Percentiles rank a stretch among this genome's conserved stretches.
These are phyloP conservation scores for Peniophora sp. DNA, from an alignment of 1,284 basidiomycete genomes.

Conservation along the genomic window DNA sequence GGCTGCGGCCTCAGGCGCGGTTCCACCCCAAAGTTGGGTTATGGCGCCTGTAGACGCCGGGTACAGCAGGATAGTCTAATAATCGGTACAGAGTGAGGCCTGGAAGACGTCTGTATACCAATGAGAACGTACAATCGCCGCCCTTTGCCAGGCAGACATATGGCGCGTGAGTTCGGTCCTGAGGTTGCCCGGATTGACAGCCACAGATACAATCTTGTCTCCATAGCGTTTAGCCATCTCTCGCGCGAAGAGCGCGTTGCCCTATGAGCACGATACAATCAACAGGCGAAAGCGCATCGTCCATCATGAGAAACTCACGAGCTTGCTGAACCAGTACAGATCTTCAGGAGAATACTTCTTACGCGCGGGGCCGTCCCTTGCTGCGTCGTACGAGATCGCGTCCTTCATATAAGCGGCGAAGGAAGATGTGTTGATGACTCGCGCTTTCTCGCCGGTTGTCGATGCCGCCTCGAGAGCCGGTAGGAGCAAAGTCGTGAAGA, in stretches of 20 bases:
- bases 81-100: background rate
- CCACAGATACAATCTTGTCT: conserved; percentile 11
- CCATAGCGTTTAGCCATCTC: conserved; percentile 19
- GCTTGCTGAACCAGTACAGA: background rate
- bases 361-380: background rate
- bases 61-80: conserved; percentile 15
- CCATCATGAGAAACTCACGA: conserved; percentile 5
- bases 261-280: conserved; percentile 15
- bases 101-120: conserved; percentile 3
- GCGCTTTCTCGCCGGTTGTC: conserved; percentile 6
- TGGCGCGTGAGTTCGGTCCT: conserved; percentile 16
- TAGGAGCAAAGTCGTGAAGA: background rate
- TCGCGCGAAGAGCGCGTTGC: conserved; percentile 28
- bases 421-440: background rate
- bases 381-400: background rate
- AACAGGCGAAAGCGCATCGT: background rate
- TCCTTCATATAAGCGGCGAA: background rate
- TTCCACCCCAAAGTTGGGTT: conserved; percentile 47
- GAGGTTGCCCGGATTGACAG: conserved; percentile 15
- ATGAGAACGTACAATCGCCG: conserved; percentile 4
- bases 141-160: background rate
- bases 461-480: background rate
- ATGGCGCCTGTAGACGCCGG: conserved; percentile 30
- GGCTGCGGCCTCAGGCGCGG: conserved; percentile 29
- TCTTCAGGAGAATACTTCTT: background rate